phyloP scores from a whole-genome alignment of 208 protist species.

The Acanthamoeba polyphaga region DNA sequence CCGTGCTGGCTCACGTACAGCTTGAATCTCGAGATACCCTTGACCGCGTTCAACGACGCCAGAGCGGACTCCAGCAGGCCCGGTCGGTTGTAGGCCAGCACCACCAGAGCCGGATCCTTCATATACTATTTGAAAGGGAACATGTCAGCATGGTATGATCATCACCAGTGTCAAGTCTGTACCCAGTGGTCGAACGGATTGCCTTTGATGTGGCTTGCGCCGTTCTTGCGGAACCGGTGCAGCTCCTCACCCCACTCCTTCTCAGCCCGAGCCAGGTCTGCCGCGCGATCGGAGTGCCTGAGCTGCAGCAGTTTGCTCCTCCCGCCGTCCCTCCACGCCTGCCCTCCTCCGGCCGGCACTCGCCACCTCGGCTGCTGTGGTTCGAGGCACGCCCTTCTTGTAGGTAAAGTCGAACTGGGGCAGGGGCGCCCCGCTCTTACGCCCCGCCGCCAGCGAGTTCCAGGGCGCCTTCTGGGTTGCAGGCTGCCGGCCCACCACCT shows the following conservation, averaged over 20 bases:
- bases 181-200: too few relatives aligned
- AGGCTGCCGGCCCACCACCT: background rate
- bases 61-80: background rate
- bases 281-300: background rate
- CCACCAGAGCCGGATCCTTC: constrained; percentile 56
- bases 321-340: background rate
- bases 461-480: background rate
- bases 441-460: background rate
- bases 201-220: background rate
- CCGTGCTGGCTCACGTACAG: constrained; percentile 71
- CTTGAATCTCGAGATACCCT: constrained; percentile 20
- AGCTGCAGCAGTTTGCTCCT: background rate
- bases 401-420: background rate
- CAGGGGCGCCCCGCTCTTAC: background rate
- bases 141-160: background rate
- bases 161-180: background rate
- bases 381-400: background rate
- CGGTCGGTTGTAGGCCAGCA: constrained; percentile 68
- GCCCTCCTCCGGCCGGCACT: too few relatives aligned
- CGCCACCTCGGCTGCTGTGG: background rate
- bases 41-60: constrained; percentile 15
- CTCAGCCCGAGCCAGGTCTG: background rate
- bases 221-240: background rate
- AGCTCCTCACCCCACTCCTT: background rate
- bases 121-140: background rate